Percentiles rank a stretch among this genome's conserved stretches.
These are phyloP conservation scores for Carex littledalei DNA, from an alignment of 176 grass and related monocot genomes.

Conservation along the genomic window DNA sequence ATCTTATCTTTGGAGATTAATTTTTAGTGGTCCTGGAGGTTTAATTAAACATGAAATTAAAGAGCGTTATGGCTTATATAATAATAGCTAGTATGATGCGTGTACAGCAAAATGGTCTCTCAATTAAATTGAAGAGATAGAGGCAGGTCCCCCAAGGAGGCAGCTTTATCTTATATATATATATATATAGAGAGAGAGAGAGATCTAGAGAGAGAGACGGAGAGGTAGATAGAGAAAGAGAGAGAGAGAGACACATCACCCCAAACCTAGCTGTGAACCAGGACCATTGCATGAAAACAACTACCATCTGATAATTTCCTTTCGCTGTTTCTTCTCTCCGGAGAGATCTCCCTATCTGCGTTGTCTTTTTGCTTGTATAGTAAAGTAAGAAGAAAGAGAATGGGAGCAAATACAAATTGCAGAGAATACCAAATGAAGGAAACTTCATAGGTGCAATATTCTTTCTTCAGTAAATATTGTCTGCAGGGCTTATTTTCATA, in stretches of 20 bases:
- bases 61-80: neutral
- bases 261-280: neutral
- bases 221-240: neutral
- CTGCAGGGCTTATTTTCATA: neutral
- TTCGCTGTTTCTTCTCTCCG: neutral
- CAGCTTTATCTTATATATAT: constrained; percentile 5
- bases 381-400: neutral
- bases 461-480: neutral
- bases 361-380: neutral
- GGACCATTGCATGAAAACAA: constrained; percentile 5
- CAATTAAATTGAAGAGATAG: constrained; percentile 13
- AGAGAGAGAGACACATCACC: neutral
- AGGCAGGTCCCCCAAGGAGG: constrained; percentile 11
- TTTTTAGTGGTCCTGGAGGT: neutral
- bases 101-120: constrained; percentile 7
- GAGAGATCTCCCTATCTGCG: neutral
- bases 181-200: neutral
- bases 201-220: neutral
- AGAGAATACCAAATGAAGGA: neutral
- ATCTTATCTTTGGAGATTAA: constrained; percentile 4
- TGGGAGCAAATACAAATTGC: neutral
- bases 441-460: neutral
- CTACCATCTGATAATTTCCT: neutral
- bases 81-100: neutral
- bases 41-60: constrained; percentile 6